Base-by-base conservation (phyloP, 2,329 filamentous ascomycete species). In the Hymenoscyphus occultus region DNA sequence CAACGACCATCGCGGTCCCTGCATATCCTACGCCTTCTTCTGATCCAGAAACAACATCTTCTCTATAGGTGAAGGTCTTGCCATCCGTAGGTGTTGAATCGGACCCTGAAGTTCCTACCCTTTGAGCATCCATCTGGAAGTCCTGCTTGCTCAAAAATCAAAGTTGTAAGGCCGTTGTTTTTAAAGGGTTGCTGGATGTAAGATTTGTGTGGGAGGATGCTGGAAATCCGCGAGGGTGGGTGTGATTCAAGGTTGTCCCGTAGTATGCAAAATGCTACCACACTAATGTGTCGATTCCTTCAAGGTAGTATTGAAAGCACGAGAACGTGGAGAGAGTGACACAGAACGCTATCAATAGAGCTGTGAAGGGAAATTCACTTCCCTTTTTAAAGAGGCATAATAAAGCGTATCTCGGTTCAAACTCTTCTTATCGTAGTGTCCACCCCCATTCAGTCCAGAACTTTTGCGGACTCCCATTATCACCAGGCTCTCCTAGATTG, bases 1-100 rank as follows among this genome's bases (percentile, higher is more conserved):
- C 79, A 51, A 81, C 28, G 48, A 80, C 16, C 31, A 40, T 42
- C 12, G 51, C 60, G 16, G 45, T 48, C 3, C 19, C 48, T 12
- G 22, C 48, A 54, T 54, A 54, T 2, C 48, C 48, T 19, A 22
- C 22, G 9, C 70, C 70, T 9, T 69, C 59, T 28, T 69, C 67
- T 14, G 39, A 48, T n/a, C 42, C 60, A 2, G 64, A 60, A 7
- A 42, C 64, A 40, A 67, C 3, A 7, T 65, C 59, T 31, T 42
- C 31, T 22, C 13, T 16, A 22, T 61, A 48, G 42, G 59, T 13
- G 5, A 32, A 31, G 39, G 32, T 61, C 28, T 51, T 54, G 14
- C 51, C 42, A 28, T 60, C 58, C 32, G n/a, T 51, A 12, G 59
- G 59, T n/a, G 42, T 32, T 16, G n/a, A 61, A 31, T 42, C 59